Evolutionary conservation across 148 eudicot genomes (phyloP), one percentile per base, ranked within the genome.

Genomic region (Cornus kousa): DNA sequence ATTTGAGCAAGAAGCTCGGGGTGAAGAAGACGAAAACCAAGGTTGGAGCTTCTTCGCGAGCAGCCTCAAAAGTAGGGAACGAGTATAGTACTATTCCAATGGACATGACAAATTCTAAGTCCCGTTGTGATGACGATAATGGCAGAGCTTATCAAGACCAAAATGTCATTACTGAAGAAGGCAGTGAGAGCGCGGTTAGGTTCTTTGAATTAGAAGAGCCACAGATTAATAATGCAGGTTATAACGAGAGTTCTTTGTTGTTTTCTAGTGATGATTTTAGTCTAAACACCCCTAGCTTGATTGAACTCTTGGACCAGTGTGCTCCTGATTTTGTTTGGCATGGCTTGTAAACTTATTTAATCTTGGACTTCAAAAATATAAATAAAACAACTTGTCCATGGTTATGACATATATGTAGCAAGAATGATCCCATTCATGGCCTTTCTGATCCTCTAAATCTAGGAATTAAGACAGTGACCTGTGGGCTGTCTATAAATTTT

Each of bases 1-100:
- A 82, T 82, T 82, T 82, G 72, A 82, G 85, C 79, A 82, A 78
- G 72, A 82, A 82, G 68, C 82, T 74, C 22, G 76, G 85, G 4
- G 28, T 69, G 1, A 66, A 7, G 40, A 65, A 79, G 48, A 16
- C 40, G 4, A 81, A 31, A 55, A 31, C 23, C 67, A 14, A 43
- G 39, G 13, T 16, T 12, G 62, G 79, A 81, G 43, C 23, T 71
- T 46, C 67, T 37, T 46, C 57, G 13, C 33, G 9, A 28, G 50
- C 20, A 37, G 6, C 33, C 16, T 10, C 64, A 0, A 64, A 19
- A 10, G 8, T 14, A 53, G 73, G 19, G 40, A 33, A 50, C 1
- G 11, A 9, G 22, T 62, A 19, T n/a, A 64, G n/a, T 48, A 28
- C 28, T 28, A 5, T 8, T 16, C 22, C 71, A 5, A 4, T 5